Percentiles rank a stretch among this genome's conserved stretches.
phyloP scores from a whole-genome alignment of 257 asterid genomes.

The Penstemon newberryi region DNA sequence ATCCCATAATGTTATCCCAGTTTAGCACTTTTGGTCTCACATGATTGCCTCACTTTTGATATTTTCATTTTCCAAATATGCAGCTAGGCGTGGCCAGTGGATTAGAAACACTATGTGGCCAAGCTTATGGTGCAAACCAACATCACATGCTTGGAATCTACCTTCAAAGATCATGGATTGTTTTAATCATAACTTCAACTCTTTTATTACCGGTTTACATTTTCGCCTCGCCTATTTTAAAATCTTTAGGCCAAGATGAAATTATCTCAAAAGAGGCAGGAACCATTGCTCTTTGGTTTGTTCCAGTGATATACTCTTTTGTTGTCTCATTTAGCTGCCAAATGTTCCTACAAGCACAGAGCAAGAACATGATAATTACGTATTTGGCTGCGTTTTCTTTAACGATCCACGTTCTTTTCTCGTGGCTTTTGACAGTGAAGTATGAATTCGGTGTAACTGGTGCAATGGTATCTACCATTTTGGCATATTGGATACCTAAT shows the following conservation, averaged over 20 bases:
- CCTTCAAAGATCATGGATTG: constrained; percentile 79
- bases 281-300: constrained; percentile 48
- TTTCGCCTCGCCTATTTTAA: constrained; percentile 55
- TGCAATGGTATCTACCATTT: constrained; percentile 57
- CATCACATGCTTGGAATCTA: constrained; percentile 79
- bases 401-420: constrained; percentile 50
- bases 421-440: constrained; percentile 64
- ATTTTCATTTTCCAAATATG: background rate
- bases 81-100: constrained; percentile 87
- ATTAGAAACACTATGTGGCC: constrained; percentile 76
- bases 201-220: constrained; percentile 48
- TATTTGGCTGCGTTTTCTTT: constrained; percentile 56
- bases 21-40: too few relatives aligned
- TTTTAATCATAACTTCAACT: constrained; percentile 40
- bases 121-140: constrained; percentile 77
- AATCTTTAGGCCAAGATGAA: constrained; percentile 66
- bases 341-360: constrained; percentile 76
- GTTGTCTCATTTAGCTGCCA: constrained; percentile 65
- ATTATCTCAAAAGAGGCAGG: constrained; percentile 51
- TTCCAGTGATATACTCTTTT: constrained; percentile 57
- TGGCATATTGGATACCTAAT: constrained; percentile 78
- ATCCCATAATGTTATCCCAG: too few relatives aligned
- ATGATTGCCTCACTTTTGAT: too few relatives aligned
- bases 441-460: constrained; percentile 55
- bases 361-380: constrained; percentile 70